Evolutionary conservation across 345 rosid species (phyloP), one percentile per base, ranked within the genome.

Genomic region (Conringia planisiliqua): DNA sequence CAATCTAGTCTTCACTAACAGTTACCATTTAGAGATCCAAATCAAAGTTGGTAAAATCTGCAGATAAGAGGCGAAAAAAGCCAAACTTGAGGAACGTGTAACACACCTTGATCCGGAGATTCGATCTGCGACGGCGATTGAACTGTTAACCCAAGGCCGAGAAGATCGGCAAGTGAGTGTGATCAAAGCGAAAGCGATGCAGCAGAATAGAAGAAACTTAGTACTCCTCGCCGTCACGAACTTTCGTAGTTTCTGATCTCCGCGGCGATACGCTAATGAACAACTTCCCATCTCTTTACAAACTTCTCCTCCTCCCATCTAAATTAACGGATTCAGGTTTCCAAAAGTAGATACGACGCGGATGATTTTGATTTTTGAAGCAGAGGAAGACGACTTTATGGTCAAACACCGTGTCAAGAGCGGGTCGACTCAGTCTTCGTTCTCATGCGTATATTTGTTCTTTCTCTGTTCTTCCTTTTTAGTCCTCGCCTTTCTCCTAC

Each of bases 231-330:
- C 82, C 80, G 88, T 87, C 6, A 75, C 84, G 14, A 87, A 35
- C 74, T 90, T 92, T 36, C 91, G 83, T 71, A 81, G 68, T 68
- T 89, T 83, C 83, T 82, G 95, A 47, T 81, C 74, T 68, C 84
- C 79, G 52, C 98, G 85, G 35, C 98, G 97, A 73, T 84, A 85
- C 12, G 78, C 72, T 77, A 85, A 30, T 29, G 83, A 75, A 75
- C 86, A 83, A 58, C 88, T 83, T 78, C 96, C 85, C 93, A 89
- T 89, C 85, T 73, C 86, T 77, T 70, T 74, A 73, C 35, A 10
- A 57, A 55, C 32, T 3, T 42, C 58, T 66, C 78, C 73, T 56
- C 71, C 71, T 73, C 66, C 80, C 80, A 77, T 77, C 56, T 11
- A 29, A 17, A 16, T 0, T 1, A 35, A 52, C 60, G 59, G 69